Base-by-base conservation (phyloP, 129 eudicot genomes). In the Kitagawia praeruptora region DNA sequence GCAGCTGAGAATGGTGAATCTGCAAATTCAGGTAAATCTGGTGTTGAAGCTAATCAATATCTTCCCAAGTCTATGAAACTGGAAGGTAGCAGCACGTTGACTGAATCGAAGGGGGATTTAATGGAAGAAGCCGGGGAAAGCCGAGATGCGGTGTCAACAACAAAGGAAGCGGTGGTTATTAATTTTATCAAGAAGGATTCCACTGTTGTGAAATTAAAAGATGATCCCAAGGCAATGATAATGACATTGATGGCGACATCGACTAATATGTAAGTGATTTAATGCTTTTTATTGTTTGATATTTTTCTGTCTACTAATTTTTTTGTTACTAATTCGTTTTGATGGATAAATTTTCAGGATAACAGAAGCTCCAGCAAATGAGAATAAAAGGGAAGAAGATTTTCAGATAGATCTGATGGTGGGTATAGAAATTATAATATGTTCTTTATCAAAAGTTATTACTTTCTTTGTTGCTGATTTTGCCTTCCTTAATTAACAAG, bases 381-480 rank as follows among this genome's bases (percentile, higher is more conserved):
- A 79, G 64, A 84, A 75, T 49, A 86, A 75, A 61, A 89, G 88
- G 54, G 95, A 87, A 73, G 94, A 87, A 18, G 92, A 89, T 78
- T 87, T 86, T 64, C 86, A 96, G 80, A 92, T 92, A 83, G 99
- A 96, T 90, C 96, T 96, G 85, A 92, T 92, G 98, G 98, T 96
- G 84, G 86, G 93, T 61, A 53, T 56, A 7, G 1, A 38, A 38
- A 67, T 31, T 34, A 14, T 42, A 80, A 40, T 37, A 83, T 83
- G 28, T 23, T 71, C 23, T 56, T 23, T 56, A 1, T 56, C 6
- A 21, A 56, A 6, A 6, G n/a, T 21, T 56, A 56, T 21, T 23
- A 21, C 2, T 6, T 56, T 56, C 11, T 56, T 56, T 56, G 66
- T 23, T 7, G 28, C 66, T 7, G 66, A 56, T 77, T 39, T 75